Evolutionary conservation across 331 rosid species (phyloP), one percentile per base, ranked within the genome.

Genomic region (Cydonia oblonga): DNA sequence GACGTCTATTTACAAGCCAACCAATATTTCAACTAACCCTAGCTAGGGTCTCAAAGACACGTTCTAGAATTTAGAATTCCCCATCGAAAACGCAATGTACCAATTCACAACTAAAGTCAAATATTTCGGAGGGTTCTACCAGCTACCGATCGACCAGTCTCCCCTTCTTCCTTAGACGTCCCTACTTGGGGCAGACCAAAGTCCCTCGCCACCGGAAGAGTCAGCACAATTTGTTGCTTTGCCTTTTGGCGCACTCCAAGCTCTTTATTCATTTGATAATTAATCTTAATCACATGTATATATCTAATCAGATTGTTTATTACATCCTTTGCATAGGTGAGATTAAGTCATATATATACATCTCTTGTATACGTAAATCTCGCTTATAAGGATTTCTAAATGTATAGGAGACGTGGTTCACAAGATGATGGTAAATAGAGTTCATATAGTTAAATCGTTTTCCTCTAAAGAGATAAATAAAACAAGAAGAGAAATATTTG

Each of bases 61-160:
- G 40, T 59, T 60, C 25, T 40, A 18, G 9, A 26, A 42, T 40
- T 60, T 26, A 18, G 66, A 38, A 35, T 30, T 5, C 24, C 66
- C 75, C 28, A 57, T 57, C 56, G 66, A 71, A 71, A 71, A 71
- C 65, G 66, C 75, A 71, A 57, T 24, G 18, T 24, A 57, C 74
- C 38, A 57, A 70, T 9, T 23, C 12, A 25, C 25, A 20, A 23
- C 7, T 38, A 5, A 60, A 61, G 68, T 59, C 76, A 42, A 59
- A 72, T 42, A 29, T 72, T 14, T 66, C 3, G 68, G 66, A 58
- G 7, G 75, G 23, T 71, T 25, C 57, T 9, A 52, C 28, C 3
- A 68, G 25, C 20, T n/a, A n/a, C n/a, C n/a, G 7, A 15, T 4
- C 22, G 22, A 29, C 51, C 14, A 7, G 74, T 0, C 54, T 35